phyloP scores from a whole-genome alignment of 23 red algal genomes.

The Pyropia yezoensis region DNA sequence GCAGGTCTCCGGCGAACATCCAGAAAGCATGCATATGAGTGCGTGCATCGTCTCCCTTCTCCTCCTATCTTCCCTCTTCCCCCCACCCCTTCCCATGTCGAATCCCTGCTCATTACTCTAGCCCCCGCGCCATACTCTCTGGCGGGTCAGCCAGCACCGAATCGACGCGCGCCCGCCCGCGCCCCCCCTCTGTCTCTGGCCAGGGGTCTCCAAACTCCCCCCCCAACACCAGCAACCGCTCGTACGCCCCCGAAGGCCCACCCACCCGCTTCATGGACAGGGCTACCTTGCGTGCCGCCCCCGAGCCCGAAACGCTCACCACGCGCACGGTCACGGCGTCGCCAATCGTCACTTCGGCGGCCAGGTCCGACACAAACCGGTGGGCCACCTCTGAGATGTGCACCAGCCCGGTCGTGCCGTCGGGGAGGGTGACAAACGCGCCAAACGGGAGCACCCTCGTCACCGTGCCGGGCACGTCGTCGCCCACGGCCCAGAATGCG shows the following conservation, averaged over 20 bases:
- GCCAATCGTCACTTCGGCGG: constrained; percentile 24
- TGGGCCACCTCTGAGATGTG: constrained; percentile 84
- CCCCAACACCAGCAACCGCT: constrained; percentile 30
- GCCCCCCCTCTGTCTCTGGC: neutral
- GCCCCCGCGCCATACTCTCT: no score
- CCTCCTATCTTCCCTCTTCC: no score
- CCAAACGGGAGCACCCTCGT: constrained; percentile 20
- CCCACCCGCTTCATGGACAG: constrained; percentile 33
- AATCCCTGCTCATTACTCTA: no score
- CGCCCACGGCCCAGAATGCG: neutral
- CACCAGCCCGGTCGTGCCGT: constrained; percentile 35
- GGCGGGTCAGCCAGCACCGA: no score
- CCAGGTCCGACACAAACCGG: constrained; percentile 23
- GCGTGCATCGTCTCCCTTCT: no score
- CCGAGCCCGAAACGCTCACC: constrained; percentile 12
- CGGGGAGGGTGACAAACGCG: constrained; percentile 35
- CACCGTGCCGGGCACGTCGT: constrained; percentile 27
- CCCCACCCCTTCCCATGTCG: no score
- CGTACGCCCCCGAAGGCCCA: constrained; percentile 10
- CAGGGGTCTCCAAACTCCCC: constrained; percentile 62
- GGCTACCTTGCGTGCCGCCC: constrained; percentile 27
- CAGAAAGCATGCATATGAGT: no score
- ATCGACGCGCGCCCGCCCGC: no score
- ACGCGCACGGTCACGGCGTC: constrained; percentile 55
- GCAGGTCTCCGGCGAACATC: no score